Base-by-base conservation (phyloP, 2,329 filamentous ascomycete genomes). In the Dendryphion nanum region DNA sequence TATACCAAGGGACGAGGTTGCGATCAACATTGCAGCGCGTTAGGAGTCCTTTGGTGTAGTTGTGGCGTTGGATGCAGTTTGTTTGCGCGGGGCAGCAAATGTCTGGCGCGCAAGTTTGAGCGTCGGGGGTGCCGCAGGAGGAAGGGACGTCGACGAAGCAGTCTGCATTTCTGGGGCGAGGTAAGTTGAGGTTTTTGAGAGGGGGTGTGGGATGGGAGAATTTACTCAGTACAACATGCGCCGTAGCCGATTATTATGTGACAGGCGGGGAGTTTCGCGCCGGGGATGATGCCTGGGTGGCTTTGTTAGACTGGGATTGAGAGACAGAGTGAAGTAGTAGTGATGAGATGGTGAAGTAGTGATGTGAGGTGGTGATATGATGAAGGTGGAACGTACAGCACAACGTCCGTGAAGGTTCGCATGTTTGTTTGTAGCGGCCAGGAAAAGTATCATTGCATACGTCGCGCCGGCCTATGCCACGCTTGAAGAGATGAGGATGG, bases 171-270 rank as follows among this genome's bases (percentile, higher is more conserved):
- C 39, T 41, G 16, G 5, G n/a, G n/a, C n/a, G 17, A 38, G 19
- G n/a, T 18, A 6, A 4, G 14, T 8, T 26, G 8, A 26, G 23
- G 13, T 19, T 29, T 28, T 33, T 29, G 16, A 13, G 17, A 6
- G 7, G 13, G 8, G 16, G 6, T 13, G 12, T 16, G 8, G 13
- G 14, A 18, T 13, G 16, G 14, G 30, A 18, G 14, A 18, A 40
- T 19, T 6, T 28, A 41, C 39, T 41, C 39, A 21, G 39, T 41
- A 18, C 39, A 41, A 17, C 39, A 41, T 20, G 35, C 30, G 10
- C 39, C 39, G 14, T 18, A 37, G 7, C 34, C 35, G 3, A 37
- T 20, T n/a, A 41, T 41, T 14, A 12, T 30, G 16, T 26, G 18
- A 26, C 39, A 41, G 3, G 34, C 34, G 13, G 39, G 39, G 30